Evolutionary conservation across 495 filamentous ascomycete species (phyloP).

Genomic region (Penicilliopsis zonata): DNA sequence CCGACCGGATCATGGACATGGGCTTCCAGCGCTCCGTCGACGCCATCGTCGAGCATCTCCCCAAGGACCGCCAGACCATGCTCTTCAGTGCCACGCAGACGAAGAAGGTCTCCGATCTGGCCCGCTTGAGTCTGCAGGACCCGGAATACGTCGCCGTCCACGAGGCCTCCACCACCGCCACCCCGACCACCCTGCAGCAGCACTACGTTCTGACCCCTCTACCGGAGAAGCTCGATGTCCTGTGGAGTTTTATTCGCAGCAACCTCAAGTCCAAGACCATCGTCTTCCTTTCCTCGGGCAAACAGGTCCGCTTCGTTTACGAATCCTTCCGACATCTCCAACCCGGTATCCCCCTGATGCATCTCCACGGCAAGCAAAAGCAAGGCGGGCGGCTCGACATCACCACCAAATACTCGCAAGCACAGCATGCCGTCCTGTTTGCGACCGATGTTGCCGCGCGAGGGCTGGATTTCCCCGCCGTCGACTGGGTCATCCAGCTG

Average conservation of each 20-base stretch:
- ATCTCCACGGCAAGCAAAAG: conserved; percentile 91
- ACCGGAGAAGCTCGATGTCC: conserved; percentile 74
- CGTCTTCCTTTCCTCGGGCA: conserved; percentile 87
- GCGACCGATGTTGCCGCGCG: conserved; percentile 90
- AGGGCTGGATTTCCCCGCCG: conserved; percentile 89
- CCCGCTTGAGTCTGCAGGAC: conserved; percentile 73
- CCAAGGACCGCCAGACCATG: conserved; percentile 76
- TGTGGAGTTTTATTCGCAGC: conserved; percentile 82
- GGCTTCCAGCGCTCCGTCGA: conserved; percentile 88
- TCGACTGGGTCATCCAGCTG: conserved; percentile 94
- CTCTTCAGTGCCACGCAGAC: conserved; percentile 96
- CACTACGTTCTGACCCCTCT: conserved; percentile 80
- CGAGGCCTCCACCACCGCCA: conserved; percentile 68
- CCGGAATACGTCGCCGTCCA: conserved; percentile 94
- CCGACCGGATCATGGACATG: conserved; percentile 96
- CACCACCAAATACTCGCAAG: conserved; percentile 62
- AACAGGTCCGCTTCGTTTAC: conserved; percentile 92
- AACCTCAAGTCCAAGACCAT: conserved; percentile 88
- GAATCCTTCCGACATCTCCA: conserved; percentile 89
- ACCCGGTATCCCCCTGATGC: conserved; percentile 87
- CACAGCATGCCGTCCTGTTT: conserved; percentile 78
- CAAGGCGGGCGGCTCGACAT: conserved; percentile 79
- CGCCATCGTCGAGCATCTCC: conserved; percentile 87
- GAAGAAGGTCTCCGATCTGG: conserved; percentile 84
- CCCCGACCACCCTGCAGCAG: conserved; percentile 74